Conservation (phyloP, 257 asterid genomes). For the Solanum virginianum region DNA sequence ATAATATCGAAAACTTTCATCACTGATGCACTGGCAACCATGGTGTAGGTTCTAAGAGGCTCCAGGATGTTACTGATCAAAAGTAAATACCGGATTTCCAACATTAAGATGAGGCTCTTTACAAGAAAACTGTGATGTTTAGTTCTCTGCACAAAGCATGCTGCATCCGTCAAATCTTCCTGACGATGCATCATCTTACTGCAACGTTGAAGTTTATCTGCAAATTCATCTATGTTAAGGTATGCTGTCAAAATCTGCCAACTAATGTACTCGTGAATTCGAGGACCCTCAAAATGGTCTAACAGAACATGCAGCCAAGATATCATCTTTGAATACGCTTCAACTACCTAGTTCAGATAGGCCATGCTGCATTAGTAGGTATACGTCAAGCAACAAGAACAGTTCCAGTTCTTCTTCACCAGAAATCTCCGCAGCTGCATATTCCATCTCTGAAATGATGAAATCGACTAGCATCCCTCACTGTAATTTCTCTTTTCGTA, state of each 20-base stretch:
- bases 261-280: background rate
- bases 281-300: background rate
- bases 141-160: background rate
- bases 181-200: background rate
- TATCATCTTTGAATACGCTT: background rate
- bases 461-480: constrained; percentile 66
- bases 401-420: constrained; percentile 25
- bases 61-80: background rate
- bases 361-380: background rate
- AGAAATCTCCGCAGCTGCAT: constrained; percentile 74
- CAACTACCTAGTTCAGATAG: background rate
- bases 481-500: constrained; percentile 44
- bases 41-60: background rate
- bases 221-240: background rate
- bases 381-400: background rate
- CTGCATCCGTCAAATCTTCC: background rate
- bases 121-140: background rate
- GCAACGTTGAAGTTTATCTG: background rate
- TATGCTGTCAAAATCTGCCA: background rate
- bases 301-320: background rate
- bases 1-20: background rate
- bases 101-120: background rate
- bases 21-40: background rate
- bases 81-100: background rate
- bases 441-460: constrained; percentile 66